phyloP scores from a whole-genome alignment of 2,329 filamentous ascomycete genomes.

The Seiridium cupressi region DNA sequence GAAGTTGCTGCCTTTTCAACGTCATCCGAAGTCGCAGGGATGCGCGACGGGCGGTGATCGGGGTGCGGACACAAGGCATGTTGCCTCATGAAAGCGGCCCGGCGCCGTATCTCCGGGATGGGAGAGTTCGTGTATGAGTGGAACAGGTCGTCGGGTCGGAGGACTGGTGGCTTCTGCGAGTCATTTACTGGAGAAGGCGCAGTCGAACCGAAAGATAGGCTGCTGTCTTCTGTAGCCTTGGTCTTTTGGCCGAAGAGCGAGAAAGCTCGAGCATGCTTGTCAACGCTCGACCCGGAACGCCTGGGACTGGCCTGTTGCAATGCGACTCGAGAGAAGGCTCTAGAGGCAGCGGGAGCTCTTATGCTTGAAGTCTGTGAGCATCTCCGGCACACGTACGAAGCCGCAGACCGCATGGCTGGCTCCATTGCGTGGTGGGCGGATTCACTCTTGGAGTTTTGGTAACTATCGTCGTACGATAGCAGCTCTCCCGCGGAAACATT shows the following conservation, averaged over 20 bases:
- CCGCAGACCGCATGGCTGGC: slow-evolving; percentile 22
- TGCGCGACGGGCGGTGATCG: slow-evolving; percentile 73
- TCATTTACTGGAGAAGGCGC: slow-evolving; percentile 15
- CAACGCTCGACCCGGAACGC: slow-evolving; percentile 1
- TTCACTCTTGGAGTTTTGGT: not conserved
- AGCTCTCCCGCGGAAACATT: not conserved
- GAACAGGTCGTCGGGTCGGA: slow-evolving; percentile 81
- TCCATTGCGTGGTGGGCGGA: slow-evolving; percentile 20
- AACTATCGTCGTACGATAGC: slow-evolving; percentile 2
- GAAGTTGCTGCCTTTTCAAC: slow-evolving; percentile 57
- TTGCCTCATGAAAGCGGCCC: slow-evolving; percentile 87
- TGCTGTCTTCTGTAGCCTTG: slow-evolving; percentile 16
- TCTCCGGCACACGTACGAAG: slow-evolving; percentile 24
- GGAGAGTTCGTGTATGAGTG: slow-evolving; percentile 89
- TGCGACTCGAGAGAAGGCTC: slow-evolving; percentile 10
- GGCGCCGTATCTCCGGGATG: slow-evolving; percentile 79
- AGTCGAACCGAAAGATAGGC: slow-evolving; percentile 12
- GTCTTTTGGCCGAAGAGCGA: slow-evolving; percentile 24
- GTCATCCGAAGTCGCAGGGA: slow-evolving; percentile 62
- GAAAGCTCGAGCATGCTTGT: slow-evolving; percentile 12
- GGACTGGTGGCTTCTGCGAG: slow-evolving; percentile 27
- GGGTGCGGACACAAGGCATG: slow-evolving; percentile 94
- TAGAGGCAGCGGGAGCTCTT: not conserved
- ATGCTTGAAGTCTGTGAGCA: slow-evolving; percentile 17
- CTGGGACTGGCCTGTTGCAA: not conserved